Evolutionary conservation across 257 asterid genomes (phyloP), one percentile per base, ranked within the genome.

Genomic region (Primulina tabacum): DNA sequence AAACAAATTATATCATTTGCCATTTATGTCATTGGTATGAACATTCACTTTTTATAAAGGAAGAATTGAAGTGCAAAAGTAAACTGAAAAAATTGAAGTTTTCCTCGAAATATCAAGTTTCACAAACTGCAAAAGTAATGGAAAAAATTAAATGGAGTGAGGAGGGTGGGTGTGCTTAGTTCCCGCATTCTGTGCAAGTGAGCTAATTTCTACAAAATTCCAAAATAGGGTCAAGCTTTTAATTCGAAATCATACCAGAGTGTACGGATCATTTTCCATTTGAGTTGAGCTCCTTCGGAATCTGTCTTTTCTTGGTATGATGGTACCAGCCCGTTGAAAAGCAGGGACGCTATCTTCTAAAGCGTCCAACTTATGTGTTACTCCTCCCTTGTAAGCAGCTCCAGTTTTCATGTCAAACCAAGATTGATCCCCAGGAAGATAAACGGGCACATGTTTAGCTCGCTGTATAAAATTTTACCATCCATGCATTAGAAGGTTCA

Each of bases 221-320:
- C 5, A 14, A 16, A 68, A 57, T 21, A 63, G 70, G 65, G 21
- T 58, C 28, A 12, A 20, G 52, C 56, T 57, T 24, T 12, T 68
- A 65, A 34, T 28, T 17, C 12, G 17, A 35, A 71, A 73, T 50
- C 69, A 65, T 85, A 93, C 99, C 97, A 94, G 89, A 64, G 99
- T 89, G 74, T 86, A 94, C 71, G 99, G 99, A 80, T 94, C 99
- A 72, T 89, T 83, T 60, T 84, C 88, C 99, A 94, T 94, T 83
- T 94, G 99, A 11, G 91, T 87, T 53, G 99, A 89, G 83, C 99
- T 88, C 71, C 99, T 82, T 62, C 99, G 87, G 38, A 84, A 82
- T 70, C 99, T 84, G 70, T 94, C 99, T 83, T 91, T 94, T 71
- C 99, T 81, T 55, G 99, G 96, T 47, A 94, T 76, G 77, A 94